Percentiles rank a stretch among this genome's conserved stretches.
Evolutionary conservation across 2,329 filamentous ascomycete genomes (phyloP).

Genomic region (Exophiala mesophila): DNA sequence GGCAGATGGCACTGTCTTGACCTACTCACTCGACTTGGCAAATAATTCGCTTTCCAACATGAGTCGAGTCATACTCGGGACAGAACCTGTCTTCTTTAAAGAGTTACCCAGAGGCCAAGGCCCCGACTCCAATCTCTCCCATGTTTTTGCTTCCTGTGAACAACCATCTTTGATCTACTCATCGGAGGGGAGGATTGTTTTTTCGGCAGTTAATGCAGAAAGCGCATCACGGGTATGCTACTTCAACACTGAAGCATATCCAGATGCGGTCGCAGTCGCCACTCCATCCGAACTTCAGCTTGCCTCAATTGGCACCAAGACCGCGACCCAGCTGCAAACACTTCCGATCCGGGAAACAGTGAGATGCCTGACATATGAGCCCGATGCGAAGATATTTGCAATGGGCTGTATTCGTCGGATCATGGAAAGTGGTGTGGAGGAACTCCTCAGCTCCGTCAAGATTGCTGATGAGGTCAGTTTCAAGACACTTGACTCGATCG

Average conservation of each 20-base stretch:
- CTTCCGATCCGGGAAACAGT: constrained; percentile 77
- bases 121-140: constrained; percentile 57
- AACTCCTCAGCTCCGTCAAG: constrained; percentile 73
- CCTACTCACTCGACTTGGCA: constrained; percentile 63
- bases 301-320: constrained; percentile 72
- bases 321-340: constrained; percentile 82
- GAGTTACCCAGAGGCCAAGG: constrained; percentile 57
- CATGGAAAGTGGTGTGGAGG: constrained; percentile 65
- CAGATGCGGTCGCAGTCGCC: constrained; percentile 73
- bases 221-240: constrained; percentile 75
- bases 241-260: constrained; percentile 77
- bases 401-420: constrained; percentile 78
- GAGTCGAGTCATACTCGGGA: constrained; percentile 80
- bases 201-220: constrained; percentile 88
- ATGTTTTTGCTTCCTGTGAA: constrained; percentile 89
- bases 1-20: constrained; percentile 86
- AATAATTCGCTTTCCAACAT: constrained; percentile 63
- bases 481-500: constrained; percentile 66
- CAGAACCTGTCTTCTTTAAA: constrained; percentile 76
- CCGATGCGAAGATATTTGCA: constrained; percentile 72
- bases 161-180: constrained; percentile 92
- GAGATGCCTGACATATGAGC: constrained; percentile 78
- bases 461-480: constrained; percentile 90
- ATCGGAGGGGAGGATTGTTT: constrained; percentile 79
- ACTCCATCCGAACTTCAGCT: constrained; percentile 73